Percentiles rank a stretch among this genome's conserved stretches.
These are phyloP conservation scores for Aurifilum marmelostoma DNA, from an alignment of 2,329 filamentous ascomycete species.

Conservation along the genomic window DNA sequence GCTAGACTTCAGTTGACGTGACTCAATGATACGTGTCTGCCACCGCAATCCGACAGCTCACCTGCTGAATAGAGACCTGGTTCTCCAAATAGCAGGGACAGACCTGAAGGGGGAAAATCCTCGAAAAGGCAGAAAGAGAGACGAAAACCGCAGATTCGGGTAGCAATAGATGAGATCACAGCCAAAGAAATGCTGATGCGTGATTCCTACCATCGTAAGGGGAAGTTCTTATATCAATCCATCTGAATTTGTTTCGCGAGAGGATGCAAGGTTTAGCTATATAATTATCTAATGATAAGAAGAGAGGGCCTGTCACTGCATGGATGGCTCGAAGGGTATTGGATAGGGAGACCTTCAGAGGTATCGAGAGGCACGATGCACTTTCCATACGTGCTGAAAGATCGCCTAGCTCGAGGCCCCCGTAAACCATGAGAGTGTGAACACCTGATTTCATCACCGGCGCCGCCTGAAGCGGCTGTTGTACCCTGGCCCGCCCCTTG, in stretches of 20 bases:
- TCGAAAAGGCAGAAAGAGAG: no score
- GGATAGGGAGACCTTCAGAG: not conserved
- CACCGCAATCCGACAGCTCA: not conserved
- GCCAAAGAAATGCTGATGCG: not conserved
- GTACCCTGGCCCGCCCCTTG: constrained; percentile 63
- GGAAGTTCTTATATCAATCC: not conserved
- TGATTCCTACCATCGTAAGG: not conserved
- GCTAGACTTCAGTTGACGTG: not conserved
- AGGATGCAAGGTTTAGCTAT: not conserved
- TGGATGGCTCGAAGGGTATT: not conserved
- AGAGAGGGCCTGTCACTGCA: not conserved
- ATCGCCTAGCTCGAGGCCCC: no score
- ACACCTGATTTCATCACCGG: constrained; percentile 34
- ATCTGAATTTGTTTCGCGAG: not conserved
- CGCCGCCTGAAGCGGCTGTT: constrained; percentile 62
- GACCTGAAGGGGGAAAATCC: not conserved
- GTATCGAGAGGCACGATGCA: not conserved
- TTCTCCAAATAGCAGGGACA: not conserved
- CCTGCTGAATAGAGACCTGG: not conserved
- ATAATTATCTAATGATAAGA: not conserved
- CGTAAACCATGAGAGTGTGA: no score
- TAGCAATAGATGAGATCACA: not conserved
- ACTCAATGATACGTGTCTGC: not conserved
- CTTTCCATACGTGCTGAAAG: not conserved
- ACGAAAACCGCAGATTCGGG: not conserved